Base-by-base conservation (phyloP, 257 asterid species). In the Fraxinus quadrangulata region DNA sequence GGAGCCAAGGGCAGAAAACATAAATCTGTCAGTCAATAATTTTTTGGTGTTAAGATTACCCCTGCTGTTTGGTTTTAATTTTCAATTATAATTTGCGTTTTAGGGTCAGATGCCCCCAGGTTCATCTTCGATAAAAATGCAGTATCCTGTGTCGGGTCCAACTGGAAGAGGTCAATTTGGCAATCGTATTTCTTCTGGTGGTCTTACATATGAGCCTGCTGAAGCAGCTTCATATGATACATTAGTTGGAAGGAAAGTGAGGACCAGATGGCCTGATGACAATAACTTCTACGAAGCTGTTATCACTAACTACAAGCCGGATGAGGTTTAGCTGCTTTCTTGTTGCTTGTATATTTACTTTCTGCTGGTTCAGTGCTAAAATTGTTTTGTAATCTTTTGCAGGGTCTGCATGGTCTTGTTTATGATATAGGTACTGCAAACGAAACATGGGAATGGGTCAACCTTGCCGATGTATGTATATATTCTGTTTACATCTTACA, bases 191-290 rank as follows among this genome's bases (percentile, higher is more conserved):
- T 59, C 85, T 36, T 83, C 92, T 63, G 86, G 93, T 76, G 86
- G 80, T 61, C 80, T 71, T 77, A 79, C 83, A 71, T 84, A 74
- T 85, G 87, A 77, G 67, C 86, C 83, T 54, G 82, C 83, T 23
- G 89, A 82, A 78, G 88, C 81, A 49, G 86, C 84, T 84, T 72
- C 91, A 11, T 85, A 75, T 82, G 87, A 90, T 87, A 79, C 89
- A 47, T 82, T 90, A 72, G 70, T 90, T 74, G 89, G 94, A 75
- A 84, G 91, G 81, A 90, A 87, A 88, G 88, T 90, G 33, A 74
- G 83, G 84, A 90, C 94, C 75, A 88, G 94, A 75, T 92, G 96
- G 96, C 97, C 94, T 30, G 96, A 89, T 40, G 97, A 92, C 84
- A 92, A 92, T 80, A 88, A 74, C 56, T 92, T 90, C 75, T 92